Percentiles rank a stretch among this genome's conserved stretches.
These are phyloP conservation scores for Phyllosticta citribraziliensis DNA, from an alignment of 2,329 filamentous ascomycete species.

Conservation along the genomic window DNA sequence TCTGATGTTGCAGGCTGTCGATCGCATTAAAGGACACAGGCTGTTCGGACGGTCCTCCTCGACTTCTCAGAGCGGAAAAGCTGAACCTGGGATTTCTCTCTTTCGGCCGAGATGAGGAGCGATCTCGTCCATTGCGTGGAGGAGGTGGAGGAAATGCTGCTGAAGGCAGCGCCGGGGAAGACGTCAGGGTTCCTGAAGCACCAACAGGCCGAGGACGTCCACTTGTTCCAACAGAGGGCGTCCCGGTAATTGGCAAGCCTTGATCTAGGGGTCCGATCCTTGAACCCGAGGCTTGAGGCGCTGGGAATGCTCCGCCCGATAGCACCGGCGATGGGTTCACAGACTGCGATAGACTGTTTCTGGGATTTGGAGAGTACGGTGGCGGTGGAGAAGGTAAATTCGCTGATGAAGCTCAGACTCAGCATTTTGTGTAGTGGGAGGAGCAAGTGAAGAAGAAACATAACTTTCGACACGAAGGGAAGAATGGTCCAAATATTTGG, in stretches of 20 bases:
- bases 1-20: conserved; percentile 28
- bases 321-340: conserved; percentile 21
- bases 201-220: conserved; percentile 5
- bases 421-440: conserved; percentile 8
- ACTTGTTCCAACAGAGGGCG: conserved; percentile 15
- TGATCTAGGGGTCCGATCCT: conserved; percentile 20
- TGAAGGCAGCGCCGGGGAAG: conserved; percentile 21
- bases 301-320: conserved; percentile 24
- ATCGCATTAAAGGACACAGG: conserved; percentile 23
- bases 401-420: conserved; percentile 21
- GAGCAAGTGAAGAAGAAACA: neutral
- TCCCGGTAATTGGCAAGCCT: conserved; percentile 18
- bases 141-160: conserved; percentile 31
- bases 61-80: conserved; percentile 29
- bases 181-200: conserved; percentile 21
- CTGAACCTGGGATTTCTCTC: conserved; percentile 31
- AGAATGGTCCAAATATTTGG: neutral
- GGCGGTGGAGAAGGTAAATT: conserved; percentile 41
- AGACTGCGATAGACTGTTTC: conserved; percentile 16
- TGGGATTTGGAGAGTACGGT: conserved; percentile 38
- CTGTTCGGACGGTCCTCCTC: conserved; percentile 14
- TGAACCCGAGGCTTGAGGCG: conserved; percentile 15
- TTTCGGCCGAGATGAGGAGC: conserved; percentile 25
- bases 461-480: neutral
- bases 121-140: conserved; percentile 20